Conservation (phyloP, 768 basidiomycete species). For the Mycena belliarum region DNA sequence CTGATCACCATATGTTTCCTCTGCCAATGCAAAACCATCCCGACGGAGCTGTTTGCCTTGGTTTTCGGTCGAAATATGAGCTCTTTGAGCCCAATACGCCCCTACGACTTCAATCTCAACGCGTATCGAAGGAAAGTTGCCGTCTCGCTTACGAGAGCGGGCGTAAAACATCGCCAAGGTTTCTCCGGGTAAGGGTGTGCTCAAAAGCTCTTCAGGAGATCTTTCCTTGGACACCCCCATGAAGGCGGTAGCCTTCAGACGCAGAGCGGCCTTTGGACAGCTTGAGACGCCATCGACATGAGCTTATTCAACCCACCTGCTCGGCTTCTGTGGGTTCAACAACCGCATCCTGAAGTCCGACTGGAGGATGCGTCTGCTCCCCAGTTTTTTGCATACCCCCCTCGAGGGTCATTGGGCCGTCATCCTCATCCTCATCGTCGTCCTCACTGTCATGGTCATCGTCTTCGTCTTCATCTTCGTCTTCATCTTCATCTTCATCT, state of each 20-base stretch:
- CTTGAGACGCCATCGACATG: neutral
- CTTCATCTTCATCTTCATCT: constrained; percentile 60
- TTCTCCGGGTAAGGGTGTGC: constrained; percentile 84
- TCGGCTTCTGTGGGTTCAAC: constrained; percentile 28
- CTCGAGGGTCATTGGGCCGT: constrained; percentile 14
- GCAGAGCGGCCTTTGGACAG: constrained; percentile 32
- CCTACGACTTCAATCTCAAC: constrained; percentile 40
- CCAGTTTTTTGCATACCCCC: constrained; percentile 16
- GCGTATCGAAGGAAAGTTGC: neutral
- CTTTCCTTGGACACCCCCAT: constrained; percentile 69
- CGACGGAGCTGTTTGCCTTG: constrained; percentile 78
- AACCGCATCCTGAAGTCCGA: constrained; percentile 22
- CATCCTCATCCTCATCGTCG: constrained; percentile 40
- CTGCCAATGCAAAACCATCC: constrained; percentile 76
- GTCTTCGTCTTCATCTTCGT: constrained; percentile 56
- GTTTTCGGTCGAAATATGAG: constrained; percentile 56
- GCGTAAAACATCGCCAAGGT: constrained; percentile 82
- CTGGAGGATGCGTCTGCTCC: constrained; percentile 32
- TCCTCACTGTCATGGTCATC: constrained; percentile 46
- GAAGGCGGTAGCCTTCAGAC: constrained; percentile 38
- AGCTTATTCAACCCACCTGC: neutral
- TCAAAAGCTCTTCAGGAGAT: constrained; percentile 69
- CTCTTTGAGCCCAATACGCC: constrained; percentile 80
- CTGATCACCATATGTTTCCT: constrained; percentile 65
- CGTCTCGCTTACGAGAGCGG: constrained; percentile 65